A percentile compares a stretch with the other conserved stretches of the same genome.
Conservation (phyloP, 192 early-diverging fungal species). For the Mortierella alpina region DNA sequence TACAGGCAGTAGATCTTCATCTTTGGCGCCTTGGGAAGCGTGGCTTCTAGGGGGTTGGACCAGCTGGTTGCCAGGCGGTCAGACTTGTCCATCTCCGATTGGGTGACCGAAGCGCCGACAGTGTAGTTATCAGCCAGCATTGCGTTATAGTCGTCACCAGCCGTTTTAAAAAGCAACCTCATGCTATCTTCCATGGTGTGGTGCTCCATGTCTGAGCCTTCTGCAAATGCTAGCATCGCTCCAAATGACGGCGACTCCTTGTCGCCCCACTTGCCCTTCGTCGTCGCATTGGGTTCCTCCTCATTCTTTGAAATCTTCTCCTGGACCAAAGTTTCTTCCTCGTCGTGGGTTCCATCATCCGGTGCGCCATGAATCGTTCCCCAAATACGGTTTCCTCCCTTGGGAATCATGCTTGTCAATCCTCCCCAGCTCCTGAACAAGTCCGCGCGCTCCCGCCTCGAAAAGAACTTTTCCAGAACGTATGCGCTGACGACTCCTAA, state of each 20-base stretch:
- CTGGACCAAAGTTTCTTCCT: constrained; percentile 37
- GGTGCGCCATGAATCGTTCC: constrained; percentile 74
- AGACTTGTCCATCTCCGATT: constrained; percentile 68
- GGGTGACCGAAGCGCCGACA: constrained; percentile 69
- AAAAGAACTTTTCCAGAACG: constrained; percentile 89
- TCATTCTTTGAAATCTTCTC: constrained; percentile 34
- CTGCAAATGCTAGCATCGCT: constrained; percentile 44
- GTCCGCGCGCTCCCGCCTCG: constrained; percentile 73
- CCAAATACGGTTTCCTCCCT: constrained; percentile 87
- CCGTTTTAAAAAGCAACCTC: constrained; percentile 62
- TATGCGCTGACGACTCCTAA: constrained; percentile 80
- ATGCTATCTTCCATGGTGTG: constrained; percentile 59
- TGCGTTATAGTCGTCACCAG: constrained; percentile 58
- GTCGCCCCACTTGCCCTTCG: constrained; percentile 8
- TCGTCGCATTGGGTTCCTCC: constrained; percentile 7
- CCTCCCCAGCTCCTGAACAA: constrained; percentile 89
- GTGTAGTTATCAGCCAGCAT: constrained; percentile 72
- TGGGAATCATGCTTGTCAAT: constrained; percentile 80
- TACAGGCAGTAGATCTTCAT: constrained; percentile 89
- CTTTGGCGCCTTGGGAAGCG: constrained; percentile 73
- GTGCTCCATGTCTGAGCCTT: constrained; percentile 41
- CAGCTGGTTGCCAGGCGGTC: constrained; percentile 73
- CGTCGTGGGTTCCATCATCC: constrained; percentile 70
- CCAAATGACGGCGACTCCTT: constrained; percentile 37
- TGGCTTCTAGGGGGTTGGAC: constrained; percentile 84